A percentile compares a stretch with the other conserved stretches of the same genome.
These are phyloP conservation scores for Eucalyptus dawsonii DNA, from an alignment of 345 rosid species.

Conservation along the genomic window DNA sequence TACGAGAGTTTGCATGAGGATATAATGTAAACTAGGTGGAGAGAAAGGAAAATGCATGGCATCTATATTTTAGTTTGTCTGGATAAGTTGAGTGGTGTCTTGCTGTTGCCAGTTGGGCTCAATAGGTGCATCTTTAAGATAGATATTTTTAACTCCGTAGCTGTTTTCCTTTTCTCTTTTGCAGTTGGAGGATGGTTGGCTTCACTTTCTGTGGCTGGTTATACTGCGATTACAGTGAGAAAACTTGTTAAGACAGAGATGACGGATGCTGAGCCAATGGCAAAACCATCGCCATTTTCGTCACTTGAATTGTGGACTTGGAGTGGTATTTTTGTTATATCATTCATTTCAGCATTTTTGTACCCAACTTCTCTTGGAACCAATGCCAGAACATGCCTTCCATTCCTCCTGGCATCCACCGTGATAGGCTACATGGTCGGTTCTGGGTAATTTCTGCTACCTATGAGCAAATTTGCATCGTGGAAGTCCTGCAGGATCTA, in stretches of 20 bases:
- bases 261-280: constrained; percentile 92
- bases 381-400: constrained; percentile 74
- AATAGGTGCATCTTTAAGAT: neutral
- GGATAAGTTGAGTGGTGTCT: neutral
- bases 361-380: constrained; percentile 72
- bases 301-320: constrained; percentile 62
- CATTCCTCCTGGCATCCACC: constrained; percentile 85
- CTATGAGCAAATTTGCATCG: neutral
- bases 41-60: neutral
- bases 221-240: constrained; percentile 73
- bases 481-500: neutral
- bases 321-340: constrained; percentile 59
- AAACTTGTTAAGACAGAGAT: constrained; percentile 76
- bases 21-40: neutral
- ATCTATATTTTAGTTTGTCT: neutral
- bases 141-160: neutral
- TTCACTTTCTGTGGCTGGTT: constrained; percentile 86
- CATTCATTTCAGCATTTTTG: constrained; percentile 53
- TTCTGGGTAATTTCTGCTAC: constrained; percentile 38
- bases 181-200: constrained; percentile 95
- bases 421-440: constrained; percentile 86
- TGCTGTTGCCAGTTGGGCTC: neutral
- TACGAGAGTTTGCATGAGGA: neutral
- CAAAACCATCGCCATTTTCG: constrained; percentile 73
- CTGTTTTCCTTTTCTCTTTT: neutral